Base-by-base conservation (phyloP, 2,329 filamentous ascomycete species). In the Sporothrix variecibatus region DNA sequence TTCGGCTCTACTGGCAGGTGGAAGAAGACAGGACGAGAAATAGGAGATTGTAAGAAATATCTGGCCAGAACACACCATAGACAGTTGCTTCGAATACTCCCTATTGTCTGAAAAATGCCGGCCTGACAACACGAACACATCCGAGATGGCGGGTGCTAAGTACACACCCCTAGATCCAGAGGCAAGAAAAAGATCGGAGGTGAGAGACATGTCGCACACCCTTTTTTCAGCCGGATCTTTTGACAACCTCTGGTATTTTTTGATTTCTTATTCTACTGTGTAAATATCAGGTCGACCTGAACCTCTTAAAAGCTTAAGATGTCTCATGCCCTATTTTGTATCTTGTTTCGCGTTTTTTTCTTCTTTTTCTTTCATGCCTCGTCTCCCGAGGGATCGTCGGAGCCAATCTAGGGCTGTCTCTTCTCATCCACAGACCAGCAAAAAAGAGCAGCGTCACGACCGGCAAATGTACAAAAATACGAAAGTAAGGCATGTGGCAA, bases 111-210 rank as follows among this genome's bases (percentile, higher is more conserved):
- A 15, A 65, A 65, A 28, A 67, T 67, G 38, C 38, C 38, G 38
- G n/a, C 62, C 23, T 9, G n/a, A 8, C 38, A 46, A 17, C n/a
- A 67, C 62, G n/a, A 67, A 46, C 62, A 65, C 38, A 67, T 28
- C 62, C 38, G 38, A 46, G 62, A 17, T 12, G n/a, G 23, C 6
- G 62, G 62, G n/a, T 46, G 40, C n/a, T 67, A 28, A 12, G n/a
- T 40, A 12, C 38, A 67, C 62, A 9, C 38, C 62, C 62, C 38
- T 46, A 43, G 62, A 67, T 67, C 62, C 62, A 65, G 62, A 67
- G n/a, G 38, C 38, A 28, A 67, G 12, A 28, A 67, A 67, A 46
- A 7, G 62, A 67, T 67, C 62, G 62, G 38, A 28, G 38, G 38
- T 26, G 62, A 46, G 62, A 46, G 62, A 43, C 62, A 65, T 12